Evolutionary conservation across 106 monocot species (phyloP), one percentile per base, ranked within the genome.

Genomic region (Iris macrosiphon): DNA sequence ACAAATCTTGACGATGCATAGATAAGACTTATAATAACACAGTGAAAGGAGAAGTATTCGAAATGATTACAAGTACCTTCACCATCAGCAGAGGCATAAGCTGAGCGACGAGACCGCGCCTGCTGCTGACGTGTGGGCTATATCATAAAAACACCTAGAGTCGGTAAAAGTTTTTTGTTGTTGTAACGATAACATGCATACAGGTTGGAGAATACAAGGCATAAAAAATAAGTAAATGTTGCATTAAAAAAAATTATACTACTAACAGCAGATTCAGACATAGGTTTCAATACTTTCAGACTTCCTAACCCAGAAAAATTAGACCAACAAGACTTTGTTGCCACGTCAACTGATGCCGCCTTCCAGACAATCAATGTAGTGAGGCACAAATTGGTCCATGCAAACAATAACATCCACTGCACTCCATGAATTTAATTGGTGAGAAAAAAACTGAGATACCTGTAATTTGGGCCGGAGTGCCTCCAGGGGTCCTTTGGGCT

Each of bases 401-500:
- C n/a, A n/a, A n/a, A n/a, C n/a, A n/a, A n/a, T n/a, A n/a, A n/a
- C n/a, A n/a, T n/a, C n/a, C n/a, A n/a, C n/a, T n/a, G n/a, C n/a
- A n/a, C n/a, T n/a, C n/a, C n/a, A n/a, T n/a, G n/a, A n/a, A n/a
- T n/a, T n/a, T n/a, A n/a, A n/a, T n/a, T n/a, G n/a, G n/a, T 23
- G 30, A 33, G 11, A 20, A n/a, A 11, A 41, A 17, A 57, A 41
- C 12, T 39, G 23, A 8, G 4, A 28, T 57, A 94, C 90, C 87
- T 98, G 96, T 52, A 98, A 64, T 42, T 98, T 98, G 35, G 90
- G 96, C 50, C 96, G 65, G 41, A 98, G 90, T 31, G 96, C 96
- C 51, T 98, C 87, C 35, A 87, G 77, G 22, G 90, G 83, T 26
- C 83, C 90, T 64, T 98, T 98, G 3, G 96, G 90, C 42, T 98